These are phyloP conservation scores for Tolypocladium paradoxum DNA, from an alignment of 2,329 filamentous ascomycete species.

Conservation along the genomic window DNA sequence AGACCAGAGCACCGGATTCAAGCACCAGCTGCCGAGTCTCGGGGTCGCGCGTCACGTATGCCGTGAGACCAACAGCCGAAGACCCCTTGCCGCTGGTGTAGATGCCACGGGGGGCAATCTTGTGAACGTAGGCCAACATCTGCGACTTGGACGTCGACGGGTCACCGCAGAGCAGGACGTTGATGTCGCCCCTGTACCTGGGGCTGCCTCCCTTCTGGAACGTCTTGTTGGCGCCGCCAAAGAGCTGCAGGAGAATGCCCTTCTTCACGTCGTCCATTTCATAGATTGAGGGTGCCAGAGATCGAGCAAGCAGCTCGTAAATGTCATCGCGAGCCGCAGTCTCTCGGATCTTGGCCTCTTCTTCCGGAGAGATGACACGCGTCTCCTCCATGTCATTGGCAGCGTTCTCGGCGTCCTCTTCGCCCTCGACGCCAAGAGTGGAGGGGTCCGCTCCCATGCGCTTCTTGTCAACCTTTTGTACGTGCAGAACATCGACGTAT, in stretches of 20 bases:
- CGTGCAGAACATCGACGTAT: constrained; percentile 88
- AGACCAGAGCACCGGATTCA: constrained; percentile 67
- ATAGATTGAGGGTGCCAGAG: constrained; percentile 87
- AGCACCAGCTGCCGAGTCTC: constrained; percentile 72
- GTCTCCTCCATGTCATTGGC: constrained; percentile 74
- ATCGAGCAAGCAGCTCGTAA: constrained; percentile 84
- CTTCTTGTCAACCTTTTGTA: constrained; percentile 94
- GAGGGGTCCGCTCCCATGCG: constrained; percentile 84
- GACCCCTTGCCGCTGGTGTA: constrained; percentile 77
- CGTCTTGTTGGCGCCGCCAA: constrained; percentile 95
- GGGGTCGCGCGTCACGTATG: constrained; percentile 70
- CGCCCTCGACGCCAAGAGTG: constrained; percentile 73
- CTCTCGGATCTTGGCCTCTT: constrained; percentile 77
- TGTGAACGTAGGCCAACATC: constrained; percentile 87
- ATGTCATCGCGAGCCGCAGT: constrained; percentile 75
- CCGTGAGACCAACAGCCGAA: constrained; percentile 71
- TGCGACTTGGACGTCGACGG: constrained; percentile 96
- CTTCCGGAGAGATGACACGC: constrained; percentile 72
- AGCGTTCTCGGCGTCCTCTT: constrained; percentile 50
- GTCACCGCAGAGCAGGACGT: constrained; percentile 91
- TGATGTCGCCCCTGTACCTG: constrained; percentile 94
- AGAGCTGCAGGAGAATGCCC: constrained; percentile 89
- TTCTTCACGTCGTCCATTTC: constrained; percentile 99
- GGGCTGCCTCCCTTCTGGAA: constrained; percentile 95
- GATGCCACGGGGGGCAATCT: constrained; percentile 82